A percentile compares a stretch with the other conserved stretches of the same genome.
These are phyloP conservation scores for Myxozyma nipponensis DNA, from an alignment of 805 yeast genomes.

Conservation along the genomic window DNA sequence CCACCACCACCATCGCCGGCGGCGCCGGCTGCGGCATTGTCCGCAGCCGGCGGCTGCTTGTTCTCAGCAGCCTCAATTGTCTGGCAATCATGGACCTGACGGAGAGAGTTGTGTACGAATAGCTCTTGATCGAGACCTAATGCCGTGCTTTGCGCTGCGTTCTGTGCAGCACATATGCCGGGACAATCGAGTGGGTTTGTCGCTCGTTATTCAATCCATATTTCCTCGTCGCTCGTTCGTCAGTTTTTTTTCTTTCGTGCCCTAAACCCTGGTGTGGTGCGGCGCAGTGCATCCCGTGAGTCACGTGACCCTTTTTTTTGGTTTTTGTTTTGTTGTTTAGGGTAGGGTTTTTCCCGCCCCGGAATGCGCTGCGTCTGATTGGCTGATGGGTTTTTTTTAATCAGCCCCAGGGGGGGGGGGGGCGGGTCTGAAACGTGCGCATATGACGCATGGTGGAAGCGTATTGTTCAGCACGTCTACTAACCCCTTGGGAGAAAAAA, in stretches of 20 bases:
- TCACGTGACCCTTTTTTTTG: not conserved
- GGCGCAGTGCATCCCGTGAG: too few relatives aligned
- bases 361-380: slow-evolving; percentile 2
- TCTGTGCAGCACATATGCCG: too few relatives aligned
- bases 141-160: too few relatives aligned
- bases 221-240: too few relatives aligned
- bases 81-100: slow-evolving; percentile 16
- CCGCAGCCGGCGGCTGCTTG: slow-evolving; percentile 3
- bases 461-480: not conserved
- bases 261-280: too few relatives aligned
- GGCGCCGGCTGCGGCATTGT: too few relatives aligned
- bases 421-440: slow-evolving; percentile 5
- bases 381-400: not conserved
- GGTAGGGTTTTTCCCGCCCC: too few relatives aligned
- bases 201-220: too few relatives aligned
- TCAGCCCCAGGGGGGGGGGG: slow-evolving; percentile 3
- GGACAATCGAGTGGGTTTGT: too few relatives aligned
- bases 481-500: slow-evolving; percentile 3
- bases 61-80: slow-evolving; percentile 10
- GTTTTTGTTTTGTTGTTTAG: not conserved
- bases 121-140: too few relatives aligned
- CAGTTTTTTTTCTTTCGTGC: too few relatives aligned
- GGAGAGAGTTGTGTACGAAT: too few relatives aligned
- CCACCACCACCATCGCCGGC: not conserved
- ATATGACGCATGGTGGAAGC: not conserved